Conservation (phyloP, 257 asterid species). For the Linderniella brevidens region DNA sequence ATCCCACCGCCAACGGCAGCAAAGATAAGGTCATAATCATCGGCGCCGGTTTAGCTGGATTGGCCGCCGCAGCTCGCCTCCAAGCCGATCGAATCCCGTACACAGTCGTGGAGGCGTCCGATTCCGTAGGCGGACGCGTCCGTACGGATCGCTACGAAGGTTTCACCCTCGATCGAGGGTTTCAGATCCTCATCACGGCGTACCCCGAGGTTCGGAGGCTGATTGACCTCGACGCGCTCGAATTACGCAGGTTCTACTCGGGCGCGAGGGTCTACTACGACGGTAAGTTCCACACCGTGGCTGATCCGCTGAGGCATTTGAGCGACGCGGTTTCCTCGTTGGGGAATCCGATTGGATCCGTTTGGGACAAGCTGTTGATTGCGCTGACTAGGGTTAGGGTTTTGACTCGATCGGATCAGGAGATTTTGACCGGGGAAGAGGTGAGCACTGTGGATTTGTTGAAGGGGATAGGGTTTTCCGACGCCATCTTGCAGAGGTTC, state of each 20-base stretch:
- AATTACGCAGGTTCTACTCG: constrained; percentile 57
- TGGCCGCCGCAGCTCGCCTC: constrained; percentile 83
- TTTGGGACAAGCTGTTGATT: constrained; percentile 50
- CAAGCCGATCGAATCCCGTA: constrained; percentile 56
- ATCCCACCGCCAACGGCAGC: not conserved
- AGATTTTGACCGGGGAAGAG: constrained; percentile 49
- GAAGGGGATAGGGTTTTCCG: constrained; percentile 54
- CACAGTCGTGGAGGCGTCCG: constrained; percentile 73
- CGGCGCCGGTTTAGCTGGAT: constrained; percentile 92
- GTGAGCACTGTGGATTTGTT: constrained; percentile 31
- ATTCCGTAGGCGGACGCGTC: constrained; percentile 93
- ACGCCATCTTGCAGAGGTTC: constrained; percentile 56
- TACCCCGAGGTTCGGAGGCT: constrained; percentile 70
- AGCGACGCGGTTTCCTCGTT: constrained; percentile 36
- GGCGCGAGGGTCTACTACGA: constrained; percentile 58
- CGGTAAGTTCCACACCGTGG: constrained; percentile 66
- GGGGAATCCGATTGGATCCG: constrained; percentile 57
- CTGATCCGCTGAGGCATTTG: constrained; percentile 82
- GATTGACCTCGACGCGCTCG: constrained; percentile 45
- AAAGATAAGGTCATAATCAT: constrained; percentile 44
- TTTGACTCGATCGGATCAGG: constrained; percentile 34
- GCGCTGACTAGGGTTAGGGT: constrained; percentile 58
- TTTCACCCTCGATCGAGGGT: constrained; percentile 84
- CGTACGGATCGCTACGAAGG: constrained; percentile 74
- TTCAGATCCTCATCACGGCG: constrained; percentile 86